Base-by-base conservation (phyloP, 495 filamentous ascomycete species). In the Sporormia fimetaria region DNA sequence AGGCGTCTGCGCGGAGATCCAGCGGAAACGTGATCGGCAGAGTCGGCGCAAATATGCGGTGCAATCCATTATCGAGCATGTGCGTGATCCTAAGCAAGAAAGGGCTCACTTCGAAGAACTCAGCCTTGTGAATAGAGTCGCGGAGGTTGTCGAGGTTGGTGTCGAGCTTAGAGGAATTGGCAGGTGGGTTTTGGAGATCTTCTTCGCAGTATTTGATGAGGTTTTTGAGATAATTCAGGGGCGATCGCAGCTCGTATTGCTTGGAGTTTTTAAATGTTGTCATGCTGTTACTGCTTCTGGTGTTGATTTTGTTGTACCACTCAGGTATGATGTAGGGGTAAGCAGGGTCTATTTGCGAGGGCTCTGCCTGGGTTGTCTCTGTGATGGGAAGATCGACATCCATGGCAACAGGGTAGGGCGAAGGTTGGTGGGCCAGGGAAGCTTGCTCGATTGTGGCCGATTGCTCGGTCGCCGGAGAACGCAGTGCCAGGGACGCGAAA, bases 1-100 rank as follows among this genome's bases (percentile, higher is more conserved):
- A 28, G 1, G 68, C 61, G 42, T 71, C 68, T 0, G 57, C 57
- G 15, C 41, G 29, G 18, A 74, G 54, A 40, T 73, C 66, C 36
- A 30, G 61, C 0, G 68, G 70, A 21, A 58, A 63, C 0, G 25
- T 18, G 8, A 55, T 44, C 12, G 33, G 32, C 18, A 37, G 14
- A 1, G 21, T 37, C 1, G 43, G 34, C 17, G 52, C 47, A 33
- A 68, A 63, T n/a, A 71, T 58, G 2, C 41, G 42, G 0, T 47
- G 49, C 0, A 71, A 41, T 0, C 63, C 64, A 18, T 36, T 46
- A 18, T 65, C 52, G 5, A 73, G 56, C 9, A 72, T 47, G 18
- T 37, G 30, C 0, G 27, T 14, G 18, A 30, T 40, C 8, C 41
- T 36, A 0, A 56, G 11, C 7, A 44, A 11, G 15, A 21, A 44